A percentile compares a stretch with the other conserved stretches of the same genome.
Conservation (phyloP, 78 protist species). For the Dictyostelium brefeldianum region DNA sequence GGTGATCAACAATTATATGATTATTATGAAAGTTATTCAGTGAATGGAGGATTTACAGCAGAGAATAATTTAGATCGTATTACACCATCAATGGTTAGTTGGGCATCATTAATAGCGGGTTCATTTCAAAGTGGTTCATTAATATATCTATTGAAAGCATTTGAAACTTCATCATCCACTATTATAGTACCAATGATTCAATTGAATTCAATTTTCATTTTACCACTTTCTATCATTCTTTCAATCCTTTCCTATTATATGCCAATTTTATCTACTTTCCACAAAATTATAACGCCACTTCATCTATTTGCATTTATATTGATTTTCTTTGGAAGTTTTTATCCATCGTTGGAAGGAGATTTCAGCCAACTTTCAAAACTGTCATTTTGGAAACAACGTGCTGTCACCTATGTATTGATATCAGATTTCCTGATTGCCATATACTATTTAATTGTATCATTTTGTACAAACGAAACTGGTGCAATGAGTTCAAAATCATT, state of each 20-base stretch:
- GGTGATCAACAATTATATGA: background rate
- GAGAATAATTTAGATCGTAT: background rate
- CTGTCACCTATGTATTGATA: constrained; percentile 31
- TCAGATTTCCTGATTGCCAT: constrained; percentile 53
- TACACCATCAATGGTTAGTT: background rate
- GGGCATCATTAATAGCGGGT: constrained; percentile 12
- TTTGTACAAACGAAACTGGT: constrained; percentile 64
- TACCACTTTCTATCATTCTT: constrained; percentile 38
- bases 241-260: constrained; percentile 32
- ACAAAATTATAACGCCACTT: constrained; percentile 43
- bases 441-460: constrained; percentile 52
- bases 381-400: constrained; percentile 44
- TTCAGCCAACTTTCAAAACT: constrained; percentile 7
- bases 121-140: constrained; percentile 31
- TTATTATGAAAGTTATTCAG: background rate
- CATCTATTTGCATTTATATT: constrained; percentile 43
- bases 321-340: constrained; percentile 65
- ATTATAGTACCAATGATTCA: constrained; percentile 68
- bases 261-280: constrained; percentile 29
- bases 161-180: constrained; percentile 32
- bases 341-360: constrained; percentile 61
- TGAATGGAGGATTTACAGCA: constrained; percentile 3
- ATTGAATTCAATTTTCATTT: constrained; percentile 28
- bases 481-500: constrained; percentile 38
- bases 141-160: constrained; percentile 45